Conservation (phyloP, 192 early-diverging fungal genomes). For the Jimgerdemannia lactiflua region DNA sequence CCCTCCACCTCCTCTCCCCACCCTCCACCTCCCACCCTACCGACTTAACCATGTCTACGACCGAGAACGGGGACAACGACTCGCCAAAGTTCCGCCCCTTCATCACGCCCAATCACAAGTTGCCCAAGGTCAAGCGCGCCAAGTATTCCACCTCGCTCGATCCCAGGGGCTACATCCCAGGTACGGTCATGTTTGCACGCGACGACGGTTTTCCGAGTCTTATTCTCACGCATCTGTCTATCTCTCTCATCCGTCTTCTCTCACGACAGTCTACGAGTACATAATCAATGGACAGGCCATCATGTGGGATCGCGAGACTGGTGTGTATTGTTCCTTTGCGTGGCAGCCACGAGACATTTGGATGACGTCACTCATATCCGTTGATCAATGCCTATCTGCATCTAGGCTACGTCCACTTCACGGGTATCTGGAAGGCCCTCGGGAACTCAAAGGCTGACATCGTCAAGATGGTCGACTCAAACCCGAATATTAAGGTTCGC, state of each 20-base stretch:
- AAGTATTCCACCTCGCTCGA: conserved; percentile 63
- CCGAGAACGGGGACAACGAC: conserved; percentile 24
- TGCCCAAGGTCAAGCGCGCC: conserved; percentile 46
- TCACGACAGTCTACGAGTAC: conserved; percentile 51
- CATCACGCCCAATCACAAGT: conserved; percentile 15
- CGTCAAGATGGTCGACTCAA: conserved; percentile 59
- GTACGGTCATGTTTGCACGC: conserved; percentile 28
- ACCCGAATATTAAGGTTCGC: conserved; percentile 51
- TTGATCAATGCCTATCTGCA: not conserved
- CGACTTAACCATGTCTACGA: not conserved
- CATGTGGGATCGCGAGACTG: conserved; percentile 63
- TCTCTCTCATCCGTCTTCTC: conserved; percentile 16
- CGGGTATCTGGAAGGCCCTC: conserved; percentile 59
- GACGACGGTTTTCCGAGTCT: no score
- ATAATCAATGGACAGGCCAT: conserved; percentile 53
- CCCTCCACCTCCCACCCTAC: not conserved
- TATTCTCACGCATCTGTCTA: not conserved
- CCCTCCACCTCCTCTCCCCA: not conserved
- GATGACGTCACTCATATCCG: conserved; percentile 12
- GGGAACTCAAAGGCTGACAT: conserved; percentile 59
- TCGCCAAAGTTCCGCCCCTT: conserved; percentile 28
- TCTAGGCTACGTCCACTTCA: conserved; percentile 53
- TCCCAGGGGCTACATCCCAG: conserved; percentile 58
- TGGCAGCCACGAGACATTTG: not conserved
- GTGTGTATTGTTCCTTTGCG: not conserved